Evolutionary conservation across 176 grass and related monocot genomes (phyloP).

Genomic region (Luzula sylvatica): DNA sequence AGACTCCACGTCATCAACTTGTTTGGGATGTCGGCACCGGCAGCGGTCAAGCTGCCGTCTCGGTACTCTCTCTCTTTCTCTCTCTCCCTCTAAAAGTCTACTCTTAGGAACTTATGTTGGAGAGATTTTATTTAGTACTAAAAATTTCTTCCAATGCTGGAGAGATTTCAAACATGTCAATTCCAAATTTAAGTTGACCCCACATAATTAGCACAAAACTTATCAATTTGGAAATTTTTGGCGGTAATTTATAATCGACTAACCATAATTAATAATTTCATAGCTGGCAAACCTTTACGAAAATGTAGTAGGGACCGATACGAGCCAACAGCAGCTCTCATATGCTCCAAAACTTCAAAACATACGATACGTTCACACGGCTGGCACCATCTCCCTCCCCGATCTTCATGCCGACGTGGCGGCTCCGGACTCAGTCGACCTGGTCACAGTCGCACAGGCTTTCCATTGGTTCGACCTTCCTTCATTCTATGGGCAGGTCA

Average conservation of each 20-base stretch:
- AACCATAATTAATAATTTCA: background rate
- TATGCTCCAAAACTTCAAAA: constrained; percentile 41
- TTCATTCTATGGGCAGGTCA: constrained; percentile 42
- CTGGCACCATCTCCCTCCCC: constrained; percentile 14
- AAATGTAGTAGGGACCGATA: constrained; percentile 66
- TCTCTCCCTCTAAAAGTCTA: background rate
- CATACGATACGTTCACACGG: constrained; percentile 46
- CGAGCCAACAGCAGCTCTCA: constrained; percentile 60
- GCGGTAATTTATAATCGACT: no score
- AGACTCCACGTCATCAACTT: constrained; percentile 39
- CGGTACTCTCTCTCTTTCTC: constrained; percentile 16
- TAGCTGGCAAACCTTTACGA: constrained; percentile 60
- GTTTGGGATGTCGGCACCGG: constrained; percentile 96
- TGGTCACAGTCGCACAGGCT: constrained; percentile 76
- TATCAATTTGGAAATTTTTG: no score
- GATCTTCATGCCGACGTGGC: constrained; percentile 38
- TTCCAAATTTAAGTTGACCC: no score
- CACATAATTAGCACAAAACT: no score
- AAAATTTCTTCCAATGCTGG: background rate
- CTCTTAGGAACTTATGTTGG: background rate
- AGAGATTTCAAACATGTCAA: no score
- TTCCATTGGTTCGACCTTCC: constrained; percentile 88
- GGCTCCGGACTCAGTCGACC: constrained; percentile 32
- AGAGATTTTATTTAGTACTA: background rate
- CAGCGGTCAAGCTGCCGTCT: constrained; percentile 61